Base-by-base conservation (phyloP, 805 yeast genomes). In the Ogataea thermomethanolica region DNA sequence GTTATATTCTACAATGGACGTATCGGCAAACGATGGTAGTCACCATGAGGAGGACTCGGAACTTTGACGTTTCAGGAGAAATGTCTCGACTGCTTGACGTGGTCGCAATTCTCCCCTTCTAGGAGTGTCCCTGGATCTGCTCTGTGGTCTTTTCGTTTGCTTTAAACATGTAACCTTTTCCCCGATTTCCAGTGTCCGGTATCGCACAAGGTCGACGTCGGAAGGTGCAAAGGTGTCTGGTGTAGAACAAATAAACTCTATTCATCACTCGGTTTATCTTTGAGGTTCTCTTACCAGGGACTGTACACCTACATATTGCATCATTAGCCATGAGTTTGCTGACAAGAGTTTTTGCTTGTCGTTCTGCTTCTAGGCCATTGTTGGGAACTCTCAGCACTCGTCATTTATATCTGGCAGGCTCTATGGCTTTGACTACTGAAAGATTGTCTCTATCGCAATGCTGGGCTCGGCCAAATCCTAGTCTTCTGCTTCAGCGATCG, bases 1-100 rank as follows among this genome's bases (percentile, higher is more conserved):
- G 28, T 33, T 29, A 37, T 33, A 31, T 40, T 38, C 37, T 25
- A 23, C 25, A 25, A 20, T 34, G 33, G 45, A 29, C 22, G 36
- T 37, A 37, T 37, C 41, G 36, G 36, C 7, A 9, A 17, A 17
- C 5, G 20, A 17, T 17, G 20, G 20, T 17, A 3, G 20, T 17
- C 20, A 17, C 20, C 20, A 17, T 17, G 20, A 17, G 20, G 5
- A 17, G 20, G 20, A 17, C 20, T 5, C 20, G 20, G 3, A 17
- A 4, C 3, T 17, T 17, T 4, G 20, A 4, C 20, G 3, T 17
- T 17, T 3, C 3, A 17, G 20, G 20, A 3, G 5, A 17, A 17
- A 17, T 17, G 5, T 17, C 20, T 3, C 20, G 5, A 17, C 20
- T 17, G 3, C 20, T 17, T 17, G 20, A 4, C 20, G 3, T 4